Base-by-base conservation (phyloP, 164 flowering plant species). In the Vitis cinerea region DNA sequence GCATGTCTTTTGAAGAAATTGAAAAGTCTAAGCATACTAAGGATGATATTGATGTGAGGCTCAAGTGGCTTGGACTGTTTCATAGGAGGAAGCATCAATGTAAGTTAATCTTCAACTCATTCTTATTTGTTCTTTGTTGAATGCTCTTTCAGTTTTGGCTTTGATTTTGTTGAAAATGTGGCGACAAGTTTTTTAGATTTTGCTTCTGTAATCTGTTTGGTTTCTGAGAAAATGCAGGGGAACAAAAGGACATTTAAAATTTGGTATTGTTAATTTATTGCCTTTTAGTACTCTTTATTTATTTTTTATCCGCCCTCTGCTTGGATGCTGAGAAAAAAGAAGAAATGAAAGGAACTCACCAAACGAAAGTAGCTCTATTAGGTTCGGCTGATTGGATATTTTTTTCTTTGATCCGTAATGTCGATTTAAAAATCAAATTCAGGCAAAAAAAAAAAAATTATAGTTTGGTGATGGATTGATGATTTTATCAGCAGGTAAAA, bases 11-110 rank as follows among this genome's bases (percentile, higher is more conserved):
- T n/a, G 91, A 92, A 56, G 92, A 92, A 60, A 82, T 91, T 67
- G 97, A 95, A 2, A 72, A 74, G 10, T 72, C 82, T 15, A 92
- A 95, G 78, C 60, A 62, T 55, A 75, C 72, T 13, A 95, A 88
- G 70, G 93, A 91, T 74, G 98, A 95, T 73, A 79, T 92, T 72
- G 98, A 92, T 71, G 91, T 88, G 14, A 81, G 99, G 27, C 92
- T 95, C 76, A 95, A 95, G 75, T 95, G 99, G 99, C 90, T 95
- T 61, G 99, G 97, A 8, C 82, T 95, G 61, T 95, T 95, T 69
- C 98, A 92, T 60, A 74, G 98, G 56, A 85, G 98, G 64, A 95
- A 95, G 75, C 93, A 94, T 77, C 98, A 92, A 0, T 95, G 98
- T 94, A 80, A 83, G 92, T 66, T 37, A 6, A 37, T 37, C 44